phyloP scores from a whole-genome alignment of 192 early-diverging fungal species.

The Gigaspora rosea region DNA sequence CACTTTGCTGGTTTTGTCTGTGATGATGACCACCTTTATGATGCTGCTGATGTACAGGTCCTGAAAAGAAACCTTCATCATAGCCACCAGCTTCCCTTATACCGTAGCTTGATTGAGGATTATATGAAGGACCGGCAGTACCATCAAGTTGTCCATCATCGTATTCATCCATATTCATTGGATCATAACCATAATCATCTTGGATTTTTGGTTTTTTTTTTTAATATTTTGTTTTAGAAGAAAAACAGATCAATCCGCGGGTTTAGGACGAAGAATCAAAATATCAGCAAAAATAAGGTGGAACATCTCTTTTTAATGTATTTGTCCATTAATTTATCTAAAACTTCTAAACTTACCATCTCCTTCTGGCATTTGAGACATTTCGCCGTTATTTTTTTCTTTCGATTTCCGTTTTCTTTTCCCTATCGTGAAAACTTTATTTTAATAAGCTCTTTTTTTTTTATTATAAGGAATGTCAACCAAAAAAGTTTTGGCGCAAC shows the following conservation, averaged over 20 bases:
- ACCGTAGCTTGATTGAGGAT: background rate
- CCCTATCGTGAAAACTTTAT: slow-evolving; percentile 16
- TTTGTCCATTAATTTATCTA: background rate
- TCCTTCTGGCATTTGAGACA: slow-evolving; percentile 31
- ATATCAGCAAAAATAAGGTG: background rate
- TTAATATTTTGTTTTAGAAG: background rate
- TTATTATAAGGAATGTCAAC: no score
- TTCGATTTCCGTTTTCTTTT: slow-evolving; percentile 19
- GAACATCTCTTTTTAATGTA: background rate
- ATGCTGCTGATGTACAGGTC: background rate
- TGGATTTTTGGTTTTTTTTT: background rate
- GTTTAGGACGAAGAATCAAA: background rate
- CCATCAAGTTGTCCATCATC: slow-evolving; percentile 14
- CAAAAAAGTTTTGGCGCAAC: no score
- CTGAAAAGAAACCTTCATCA: slow-evolving; percentile 22
- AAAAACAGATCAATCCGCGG: no score
- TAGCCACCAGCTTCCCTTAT: background rate
- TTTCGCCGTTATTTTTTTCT: slow-evolving; percentile 10
- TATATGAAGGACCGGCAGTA: slow-evolving; percentile 6
- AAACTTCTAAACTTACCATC: slow-evolving; percentile 8
- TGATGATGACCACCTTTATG: slow-evolving; percentile 26
- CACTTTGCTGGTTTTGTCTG: slow-evolving; percentile 25
- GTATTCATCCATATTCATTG: slow-evolving; percentile 30
- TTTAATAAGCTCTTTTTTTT: background rate
- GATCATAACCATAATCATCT: slow-evolving; percentile 23